These are phyloP conservation scores for Pseudocercospora fuligena DNA, from an alignment of 2,329 filamentous ascomycete species.

Conservation along the genomic window DNA sequence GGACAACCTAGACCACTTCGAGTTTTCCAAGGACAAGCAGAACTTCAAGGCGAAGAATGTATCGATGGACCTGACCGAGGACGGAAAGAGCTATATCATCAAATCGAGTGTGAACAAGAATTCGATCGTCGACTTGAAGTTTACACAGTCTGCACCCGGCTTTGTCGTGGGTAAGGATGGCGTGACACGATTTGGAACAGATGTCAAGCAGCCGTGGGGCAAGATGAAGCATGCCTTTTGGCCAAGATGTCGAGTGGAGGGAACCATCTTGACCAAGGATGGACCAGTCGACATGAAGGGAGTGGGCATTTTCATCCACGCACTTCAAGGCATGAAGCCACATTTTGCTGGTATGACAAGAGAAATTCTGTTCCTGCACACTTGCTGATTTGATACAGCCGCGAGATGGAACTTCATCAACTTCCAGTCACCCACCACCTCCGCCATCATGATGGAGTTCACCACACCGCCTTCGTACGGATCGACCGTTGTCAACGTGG, in stretches of 20 bases:
- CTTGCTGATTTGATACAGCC: slow-evolving; percentile 51
- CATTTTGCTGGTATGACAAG: slow-evolving; percentile 76
- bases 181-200: slow-evolving; percentile 82
- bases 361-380: slow-evolving; percentile 1
- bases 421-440: slow-evolving; percentile 86
- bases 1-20: slow-evolving; percentile 75
- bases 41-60: slow-evolving; percentile 86
- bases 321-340: slow-evolving; percentile 97
- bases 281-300: slow-evolving; percentile 83
- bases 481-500: slow-evolving; percentile 79
- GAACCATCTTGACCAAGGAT: slow-evolving; percentile 80
- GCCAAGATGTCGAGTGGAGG: slow-evolving; percentile 82
- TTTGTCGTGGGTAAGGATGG: slow-evolving; percentile 86
- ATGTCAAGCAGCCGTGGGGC: slow-evolving; percentile 86
- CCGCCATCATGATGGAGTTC: slow-evolving; percentile 93
- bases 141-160: slow-evolving; percentile 76
- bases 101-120: slow-evolving; percentile 85
- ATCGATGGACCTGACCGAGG: slow-evolving; percentile 82
- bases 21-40: slow-evolving; percentile 82
- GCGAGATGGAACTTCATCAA: slow-evolving; percentile 91
- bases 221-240: slow-evolving; percentile 92
- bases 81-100: slow-evolving; percentile 81
- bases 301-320: slow-evolving; percentile 78
- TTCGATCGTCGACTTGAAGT: slow-evolving; percentile 82
- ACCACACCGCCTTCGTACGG: slow-evolving; percentile 93